Base-by-base conservation (phyloP, 345 rosid genomes). In the Gossypium anomalum region DNA sequence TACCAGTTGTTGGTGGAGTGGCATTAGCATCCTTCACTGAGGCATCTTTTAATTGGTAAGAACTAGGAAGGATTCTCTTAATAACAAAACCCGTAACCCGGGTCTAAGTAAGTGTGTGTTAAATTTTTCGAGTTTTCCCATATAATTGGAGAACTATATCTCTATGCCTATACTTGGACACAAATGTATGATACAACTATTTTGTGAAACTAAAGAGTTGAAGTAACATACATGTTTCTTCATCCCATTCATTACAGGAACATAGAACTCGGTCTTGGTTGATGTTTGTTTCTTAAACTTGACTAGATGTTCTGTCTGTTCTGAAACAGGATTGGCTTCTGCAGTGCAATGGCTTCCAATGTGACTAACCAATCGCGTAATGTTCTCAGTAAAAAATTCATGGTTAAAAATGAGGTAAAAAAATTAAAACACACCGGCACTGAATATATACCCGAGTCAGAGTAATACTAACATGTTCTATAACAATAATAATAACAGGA, bases 331-430 rank as follows among this genome's bases (percentile, higher is more conserved):
- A 83, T 71, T 77, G 98, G 98, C 64, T 94, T 94, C 87, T 83
- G 83, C 64, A 87, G 88, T 62, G 97, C 98, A 52, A 91, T 94
- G 98, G 95, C 97, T 43, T 94, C 98, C 69, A 94, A 94, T 78
- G 81, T 92, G 67, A 91, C 97, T 0, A 94, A 92, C 82, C 98
- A 94, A 79, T 90, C 92, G 1, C 87, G 98, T 53, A 92, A 92
- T 76, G 89, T 94, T 71, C 85, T 92, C 17, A 87, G 97, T 85
- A 94, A 94, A 73, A 94, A 85, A 53, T 75, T 89, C 69, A 89
- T 94, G 97, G 79, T 82, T 51, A 82, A 83, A 13, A 76, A 84
- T 84, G 92, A 89, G 91, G 87, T 88, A 71, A 77, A 57, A 13
- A n/a, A 34, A 5, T 34, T 34, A 6, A 5, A 34, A 34, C 41